phyloP scores from a whole-genome alignment of 306 rosid species.

The Lablab purpureus region DNA sequence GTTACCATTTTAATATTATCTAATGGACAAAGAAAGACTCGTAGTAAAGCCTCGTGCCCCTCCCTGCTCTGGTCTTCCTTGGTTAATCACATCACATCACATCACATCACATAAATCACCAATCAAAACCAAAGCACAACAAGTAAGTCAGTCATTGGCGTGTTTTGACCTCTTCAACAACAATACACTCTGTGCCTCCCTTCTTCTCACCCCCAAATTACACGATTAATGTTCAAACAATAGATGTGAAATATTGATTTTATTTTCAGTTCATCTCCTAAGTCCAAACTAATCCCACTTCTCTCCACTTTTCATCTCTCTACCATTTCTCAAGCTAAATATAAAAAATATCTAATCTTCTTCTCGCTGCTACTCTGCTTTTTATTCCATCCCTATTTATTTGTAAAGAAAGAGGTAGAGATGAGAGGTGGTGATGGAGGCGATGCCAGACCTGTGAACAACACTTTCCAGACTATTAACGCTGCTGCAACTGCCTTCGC shows the following conservation, averaged over 20 bases:
- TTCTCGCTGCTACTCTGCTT: conserved; percentile 10
- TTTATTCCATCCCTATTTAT: background rate
- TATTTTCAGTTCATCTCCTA: background rate
- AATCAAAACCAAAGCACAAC: background rate
- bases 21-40: too few relatives aligned
- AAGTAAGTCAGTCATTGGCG: conserved; percentile 61
- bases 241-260: background rate
- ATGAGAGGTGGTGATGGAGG: conserved; percentile 66
- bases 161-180: conserved; percentile 71
- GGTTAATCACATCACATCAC: background rate
- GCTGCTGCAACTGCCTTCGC: conserved; percentile 94
- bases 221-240: conserved; percentile 17
- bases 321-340: background rate
- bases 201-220: background rate
- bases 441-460: conserved; percentile 54
- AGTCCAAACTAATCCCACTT: background rate
- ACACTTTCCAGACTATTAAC: conserved; percentile 79
- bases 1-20: background rate
- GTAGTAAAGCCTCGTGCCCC: too few relatives aligned
- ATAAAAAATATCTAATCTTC: background rate
- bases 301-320: background rate
- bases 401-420: conserved; percentile 24
- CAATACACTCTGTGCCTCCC: background rate
- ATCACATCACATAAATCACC: too few relatives aligned
- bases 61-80: too few relatives aligned